These are phyloP conservation scores for Lophiostoma macrostomum DNA, from an alignment of 495 filamentous ascomycete species.

Conservation along the genomic window DNA sequence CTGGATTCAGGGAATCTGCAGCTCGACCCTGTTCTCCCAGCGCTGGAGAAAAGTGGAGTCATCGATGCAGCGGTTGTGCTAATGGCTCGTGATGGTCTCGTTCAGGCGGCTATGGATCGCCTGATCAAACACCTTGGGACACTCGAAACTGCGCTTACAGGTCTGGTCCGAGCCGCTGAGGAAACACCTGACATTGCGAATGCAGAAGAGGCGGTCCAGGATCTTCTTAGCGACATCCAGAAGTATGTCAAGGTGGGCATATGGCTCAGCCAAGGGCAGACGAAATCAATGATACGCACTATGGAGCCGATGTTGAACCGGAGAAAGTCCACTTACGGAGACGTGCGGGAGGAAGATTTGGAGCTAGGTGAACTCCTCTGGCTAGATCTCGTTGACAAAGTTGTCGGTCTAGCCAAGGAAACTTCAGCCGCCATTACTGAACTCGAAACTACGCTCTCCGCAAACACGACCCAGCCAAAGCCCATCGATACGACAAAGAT, in stretches of 20 bases:
- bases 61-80: slow-evolving; percentile 91
- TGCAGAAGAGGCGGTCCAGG: slow-evolving; percentile 54
- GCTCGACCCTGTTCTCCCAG: slow-evolving; percentile 76
- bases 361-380: slow-evolving; percentile 78
- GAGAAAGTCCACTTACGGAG: slow-evolving; percentile 42
- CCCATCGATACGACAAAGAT: slow-evolving; percentile 45
- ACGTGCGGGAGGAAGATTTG: slow-evolving; percentile 54
- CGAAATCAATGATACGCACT: slow-evolving; percentile 49
- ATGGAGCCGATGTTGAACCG: slow-evolving; percentile 39
- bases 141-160: slow-evolving; percentile 73
- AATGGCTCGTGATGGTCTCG: slow-evolving; percentile 84
- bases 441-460: slow-evolving; percentile 5
- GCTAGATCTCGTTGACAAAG: slow-evolving; percentile 82
- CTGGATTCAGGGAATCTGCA: slow-evolving; percentile 77
- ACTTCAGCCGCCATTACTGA: slow-evolving; percentile 33
- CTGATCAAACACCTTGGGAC: slow-evolving; percentile 74
- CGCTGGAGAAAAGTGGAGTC: slow-evolving; percentile 82
- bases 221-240: slow-evolving; percentile 71
- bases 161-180: slow-evolving; percentile 59
- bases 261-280: slow-evolving; percentile 93
- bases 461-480: slow-evolving; percentile 2
- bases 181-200: slow-evolving; percentile 55
- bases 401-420: slow-evolving; percentile 73
- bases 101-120: slow-evolving; percentile 77
- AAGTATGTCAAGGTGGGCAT: slow-evolving; percentile 89